phyloP scores from a whole-genome alignment of 192 early-diverging fungal species.

The Pilobolus umbonatus region DNA sequence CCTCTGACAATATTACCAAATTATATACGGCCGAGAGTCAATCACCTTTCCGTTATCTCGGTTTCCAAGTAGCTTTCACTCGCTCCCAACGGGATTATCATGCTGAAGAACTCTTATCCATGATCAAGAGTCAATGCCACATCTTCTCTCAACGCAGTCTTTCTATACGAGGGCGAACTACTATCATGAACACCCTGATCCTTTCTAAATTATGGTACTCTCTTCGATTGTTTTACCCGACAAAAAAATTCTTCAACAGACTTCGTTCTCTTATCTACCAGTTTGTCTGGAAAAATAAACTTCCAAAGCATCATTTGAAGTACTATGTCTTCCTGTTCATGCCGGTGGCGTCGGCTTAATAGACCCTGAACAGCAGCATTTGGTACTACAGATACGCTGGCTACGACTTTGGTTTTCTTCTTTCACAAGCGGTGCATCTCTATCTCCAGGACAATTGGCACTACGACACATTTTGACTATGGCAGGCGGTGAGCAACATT shows the following conservation, averaged over 20 bases:
- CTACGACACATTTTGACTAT: too few species aligned
- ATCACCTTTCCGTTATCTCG: not conserved
- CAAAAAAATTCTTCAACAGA: not conserved
- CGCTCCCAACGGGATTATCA: not conserved
- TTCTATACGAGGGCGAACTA: not conserved
- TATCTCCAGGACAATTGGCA: too few species aligned
- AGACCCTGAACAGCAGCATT: too few species aligned
- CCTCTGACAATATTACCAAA: too few species aligned
- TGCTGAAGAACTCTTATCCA: not conserved
- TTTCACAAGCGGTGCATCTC: too few species aligned
- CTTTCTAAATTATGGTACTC: not conserved
- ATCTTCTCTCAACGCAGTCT: not conserved
- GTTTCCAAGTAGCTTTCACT: not conserved
- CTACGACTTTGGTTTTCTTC: too few species aligned
- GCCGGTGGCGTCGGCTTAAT: too few species aligned
- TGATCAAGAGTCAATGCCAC: not conserved
- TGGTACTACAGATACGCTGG: too few species aligned
- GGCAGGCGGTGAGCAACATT: too few species aligned
- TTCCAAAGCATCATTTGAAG: too few species aligned
- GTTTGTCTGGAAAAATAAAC: not conserved
- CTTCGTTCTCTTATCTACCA: not conserved
- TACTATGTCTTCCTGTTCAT: too few species aligned
- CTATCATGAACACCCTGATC: not conserved
- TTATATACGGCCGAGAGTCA: too few species aligned
- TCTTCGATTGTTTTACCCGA: not conserved